Base-by-base conservation (phyloP, 768 basidiomycete genomes). In the Calocybe gangraenosa region DNA sequence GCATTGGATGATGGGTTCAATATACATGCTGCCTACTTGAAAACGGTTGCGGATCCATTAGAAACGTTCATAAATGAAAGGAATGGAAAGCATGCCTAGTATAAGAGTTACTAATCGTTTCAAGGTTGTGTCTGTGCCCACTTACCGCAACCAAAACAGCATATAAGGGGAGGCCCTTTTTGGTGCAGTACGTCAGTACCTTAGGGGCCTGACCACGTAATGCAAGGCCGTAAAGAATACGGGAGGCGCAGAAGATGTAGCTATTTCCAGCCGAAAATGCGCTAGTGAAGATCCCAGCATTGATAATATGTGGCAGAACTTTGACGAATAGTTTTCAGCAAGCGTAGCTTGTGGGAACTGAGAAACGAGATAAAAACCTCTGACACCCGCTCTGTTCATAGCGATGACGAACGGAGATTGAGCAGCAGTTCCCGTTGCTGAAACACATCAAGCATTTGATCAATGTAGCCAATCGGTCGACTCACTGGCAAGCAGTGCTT, bases 321-420 rank as follows among this genome's bases (percentile, higher is more conserved):
- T 7, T 74, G 25, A 5, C 25, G 60, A 25, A 7, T 31, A 37
- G 22, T 14, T n/a, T n/a, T n/a, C 5, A 31, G 21, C 28, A 11
- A 17, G 13, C 25, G 40, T n/a, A 34, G n/a, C n/a, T n/a, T n/a
- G n/a, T n/a, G n/a, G n/a, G n/a, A n/a, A n/a, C n/a, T n/a, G n/a
- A n/a, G n/a, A n/a, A n/a, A n/a, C n/a, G n/a, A n/a, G n/a, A n/a
- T 37, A 30, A 54, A 5, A 33, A 75, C 75, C 79, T 67, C 77
- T 81, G 58, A 90, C 78, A 9, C 88, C 85, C 0, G 86, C 83
- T 32, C 75, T 72, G 36, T 66, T 74, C 52, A 92, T 81, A 15
- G 88, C 90, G 51, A 92, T 84, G 44, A 92, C 90, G 64, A 88
- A 94, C 2, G 91, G 91, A 3, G 87, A 90, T 41, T 82, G 61